These are phyloP conservation scores for Alloascoidea hylecoeti DNA, from an alignment of 805 yeast genomes.

Conservation along the genomic window DNA sequence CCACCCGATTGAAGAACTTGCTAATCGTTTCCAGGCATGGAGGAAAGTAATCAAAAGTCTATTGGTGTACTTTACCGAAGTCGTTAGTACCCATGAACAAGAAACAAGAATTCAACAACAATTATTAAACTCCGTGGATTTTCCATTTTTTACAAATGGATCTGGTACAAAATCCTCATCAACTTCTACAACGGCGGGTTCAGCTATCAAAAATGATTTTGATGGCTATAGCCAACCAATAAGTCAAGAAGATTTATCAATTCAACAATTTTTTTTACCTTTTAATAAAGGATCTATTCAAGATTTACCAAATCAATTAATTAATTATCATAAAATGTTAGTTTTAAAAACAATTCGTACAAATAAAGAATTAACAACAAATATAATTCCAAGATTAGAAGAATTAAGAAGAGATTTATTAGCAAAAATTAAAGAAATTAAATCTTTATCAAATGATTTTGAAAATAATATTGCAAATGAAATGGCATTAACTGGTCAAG, in stretches of 20 bases:
- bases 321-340: conserved; percentile 33
- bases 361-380: conserved; percentile 36
- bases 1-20: conserved; percentile 79
- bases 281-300: conserved; percentile 45
- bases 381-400: conserved; percentile 41
- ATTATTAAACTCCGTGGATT: conserved; percentile 61
- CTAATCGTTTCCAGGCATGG: conserved; percentile 80
- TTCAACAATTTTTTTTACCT: conserved; percentile 34
- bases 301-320: conserved; percentile 39
- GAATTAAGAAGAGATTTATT: conserved; percentile 51
- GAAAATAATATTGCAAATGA: conserved; percentile 52
- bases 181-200: conserved; percentile 1
- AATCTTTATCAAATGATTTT: conserved; percentile 59
- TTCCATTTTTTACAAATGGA: conserved; percentile 30
- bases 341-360: conserved; percentile 34
- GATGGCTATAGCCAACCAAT: conserved; percentile 3
- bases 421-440: conserved; percentile 68
- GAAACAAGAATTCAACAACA: conserved; percentile 71
- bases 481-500: conserved; percentile 42
- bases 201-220: too few relatives aligned
- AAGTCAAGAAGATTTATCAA: conserved; percentile 18
- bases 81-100: conserved; percentile 79
- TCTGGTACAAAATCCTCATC: conserved; percentile 2
- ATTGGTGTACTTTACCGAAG: conserved; percentile 62
- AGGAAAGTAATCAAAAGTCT: conserved; percentile 63